Evolutionary conservation across 2,329 filamentous ascomycete genomes (phyloP).

Genomic region (Nemania abortiva): DNA sequence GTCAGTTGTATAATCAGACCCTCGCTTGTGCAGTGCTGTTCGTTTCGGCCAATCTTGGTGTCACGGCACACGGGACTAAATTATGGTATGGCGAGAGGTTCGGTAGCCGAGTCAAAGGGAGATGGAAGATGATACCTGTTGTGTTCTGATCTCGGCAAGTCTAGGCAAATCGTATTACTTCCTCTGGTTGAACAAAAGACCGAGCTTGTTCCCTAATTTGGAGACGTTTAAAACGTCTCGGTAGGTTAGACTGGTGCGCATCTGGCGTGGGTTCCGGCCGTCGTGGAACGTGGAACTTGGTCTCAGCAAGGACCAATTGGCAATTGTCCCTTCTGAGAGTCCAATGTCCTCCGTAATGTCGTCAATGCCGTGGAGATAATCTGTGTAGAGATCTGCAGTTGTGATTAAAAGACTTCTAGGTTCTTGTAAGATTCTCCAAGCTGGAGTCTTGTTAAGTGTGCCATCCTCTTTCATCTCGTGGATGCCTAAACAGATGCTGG

Average conservation of each 20-base stretch:
- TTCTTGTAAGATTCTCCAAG: slow-evolving; percentile 80
- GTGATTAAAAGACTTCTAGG: slow-evolving; percentile 84
- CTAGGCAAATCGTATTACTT: slow-evolving; percentile 52
- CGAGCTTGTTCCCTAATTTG: slow-evolving; percentile 76
- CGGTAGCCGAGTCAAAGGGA: slow-evolving; percentile 71
- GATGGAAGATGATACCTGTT: slow-evolving; percentile 82
- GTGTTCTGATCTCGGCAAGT: slow-evolving; percentile 61
- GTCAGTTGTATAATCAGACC: slow-evolving; percentile 76
- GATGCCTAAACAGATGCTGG: slow-evolving; percentile 81
- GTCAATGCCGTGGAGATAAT: slow-evolving; percentile 81
- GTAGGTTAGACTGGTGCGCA: slow-evolving; percentile 80
- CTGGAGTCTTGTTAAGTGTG: slow-evolving; percentile 64
- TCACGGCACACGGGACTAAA: slow-evolving; percentile 82
- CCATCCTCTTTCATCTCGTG: slow-evolving; percentile 72
- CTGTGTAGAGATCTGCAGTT: slow-evolving; percentile 73
- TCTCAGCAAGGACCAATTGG: slow-evolving; percentile 78
- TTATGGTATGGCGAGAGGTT: slow-evolving; percentile 85
- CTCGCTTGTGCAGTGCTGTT: slow-evolving; percentile 78
- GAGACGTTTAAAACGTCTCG: slow-evolving; percentile 88
- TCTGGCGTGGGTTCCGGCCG: slow-evolving; percentile 69
- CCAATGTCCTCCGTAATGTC: slow-evolving; percentile 74
- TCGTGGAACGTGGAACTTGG: slow-evolving; percentile 59
- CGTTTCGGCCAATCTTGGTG: slow-evolving; percentile 81
- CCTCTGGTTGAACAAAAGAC: slow-evolving; percentile 55
- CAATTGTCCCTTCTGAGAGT: slow-evolving; percentile 70